Conservation (phyloP, 2,329 filamentous ascomycete genomes). For the Aspergillus niger region DNA sequence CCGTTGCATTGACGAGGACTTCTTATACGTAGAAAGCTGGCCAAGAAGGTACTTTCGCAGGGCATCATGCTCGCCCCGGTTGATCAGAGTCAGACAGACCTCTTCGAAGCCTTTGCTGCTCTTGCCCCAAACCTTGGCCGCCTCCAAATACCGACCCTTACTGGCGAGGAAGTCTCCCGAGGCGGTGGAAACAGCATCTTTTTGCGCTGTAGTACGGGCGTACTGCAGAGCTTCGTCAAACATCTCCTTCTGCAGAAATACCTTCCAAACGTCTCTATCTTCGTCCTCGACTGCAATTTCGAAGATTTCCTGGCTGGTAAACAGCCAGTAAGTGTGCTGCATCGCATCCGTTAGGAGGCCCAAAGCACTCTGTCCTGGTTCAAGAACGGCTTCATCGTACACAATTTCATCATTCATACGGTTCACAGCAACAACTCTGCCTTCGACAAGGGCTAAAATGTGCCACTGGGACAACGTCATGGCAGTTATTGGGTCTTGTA, state of each 20-base stretch:
- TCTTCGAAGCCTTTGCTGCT: slow-evolving; percentile 98
- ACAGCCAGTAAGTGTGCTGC: slow-evolving; percentile 97
- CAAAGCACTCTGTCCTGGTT: slow-evolving; percentile 75
- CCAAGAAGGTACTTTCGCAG: slow-evolving; percentile 85
- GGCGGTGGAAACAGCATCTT: slow-evolving; percentile 86
- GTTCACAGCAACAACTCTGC: slow-evolving; percentile 81
- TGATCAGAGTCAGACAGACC: slow-evolving; percentile 86
- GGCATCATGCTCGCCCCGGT: slow-evolving; percentile 86
- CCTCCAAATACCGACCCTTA: slow-evolving; percentile 80
- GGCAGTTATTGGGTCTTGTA: slow-evolving; percentile 73
- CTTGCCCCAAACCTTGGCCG: slow-evolving; percentile 85
- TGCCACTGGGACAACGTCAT: slow-evolving; percentile 93
- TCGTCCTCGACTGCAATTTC: slow-evolving; percentile 91
- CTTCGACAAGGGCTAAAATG: slow-evolving; percentile 78
- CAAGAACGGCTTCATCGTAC: slow-evolving; percentile 83
- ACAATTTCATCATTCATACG: slow-evolving; percentile 81
- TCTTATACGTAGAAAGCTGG: slow-evolving; percentile 80
- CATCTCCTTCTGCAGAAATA: slow-evolving; percentile 82
- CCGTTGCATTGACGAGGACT: slow-evolving; percentile 83
- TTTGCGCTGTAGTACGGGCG: slow-evolving; percentile 76
- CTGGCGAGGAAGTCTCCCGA: slow-evolving; percentile 85
- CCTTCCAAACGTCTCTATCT: slow-evolving; percentile 89
- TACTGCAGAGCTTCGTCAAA: slow-evolving; percentile 88
- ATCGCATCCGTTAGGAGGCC: slow-evolving; percentile 85
- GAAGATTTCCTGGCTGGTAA: slow-evolving; percentile 87